These are phyloP conservation scores for Ulota crispa DNA, from an alignment of 225 moss, liverwort and hornwort species.

Conservation along the genomic window DNA sequence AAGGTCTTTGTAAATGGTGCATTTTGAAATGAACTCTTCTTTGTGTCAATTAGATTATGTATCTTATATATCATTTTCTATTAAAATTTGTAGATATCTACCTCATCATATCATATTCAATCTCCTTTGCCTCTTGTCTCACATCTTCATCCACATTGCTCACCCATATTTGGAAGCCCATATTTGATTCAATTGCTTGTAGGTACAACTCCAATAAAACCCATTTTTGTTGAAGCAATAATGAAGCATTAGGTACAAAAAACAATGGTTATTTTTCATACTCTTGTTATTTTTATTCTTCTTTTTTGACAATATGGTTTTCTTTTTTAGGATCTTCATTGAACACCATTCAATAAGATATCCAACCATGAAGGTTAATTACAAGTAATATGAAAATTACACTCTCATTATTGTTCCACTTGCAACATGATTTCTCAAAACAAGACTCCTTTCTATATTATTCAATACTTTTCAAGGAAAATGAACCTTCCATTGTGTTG, in stretches of 20 bases:
- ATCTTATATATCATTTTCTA: background rate
- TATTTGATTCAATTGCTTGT: background rate
- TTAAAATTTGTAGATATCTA: background rate
- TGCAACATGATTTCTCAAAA: background rate
- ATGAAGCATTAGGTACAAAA: background rate
- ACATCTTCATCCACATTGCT: accelerated
- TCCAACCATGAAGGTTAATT: background rate
- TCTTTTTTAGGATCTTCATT: accelerated
- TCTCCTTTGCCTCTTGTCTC: accelerated
- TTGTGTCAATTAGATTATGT: background rate
- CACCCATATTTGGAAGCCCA: background rate
- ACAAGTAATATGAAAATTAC: background rate
- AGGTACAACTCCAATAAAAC: background rate
- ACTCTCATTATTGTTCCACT: no score
- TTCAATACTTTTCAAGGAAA: no score
- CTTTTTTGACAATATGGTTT: no score
- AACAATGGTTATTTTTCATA: background rate
- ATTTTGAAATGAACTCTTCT: background rate
- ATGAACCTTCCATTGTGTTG: no score
- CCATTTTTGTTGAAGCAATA: background rate
- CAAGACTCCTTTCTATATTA: background rate
- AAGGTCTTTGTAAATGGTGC: background rate
- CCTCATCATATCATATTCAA: no score
- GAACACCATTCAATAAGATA: background rate
- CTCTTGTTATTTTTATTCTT: background rate